Base-by-base conservation (phyloP, 2,329 filamentous ascomycete species). In the Cyphellophora europaea region DNA sequence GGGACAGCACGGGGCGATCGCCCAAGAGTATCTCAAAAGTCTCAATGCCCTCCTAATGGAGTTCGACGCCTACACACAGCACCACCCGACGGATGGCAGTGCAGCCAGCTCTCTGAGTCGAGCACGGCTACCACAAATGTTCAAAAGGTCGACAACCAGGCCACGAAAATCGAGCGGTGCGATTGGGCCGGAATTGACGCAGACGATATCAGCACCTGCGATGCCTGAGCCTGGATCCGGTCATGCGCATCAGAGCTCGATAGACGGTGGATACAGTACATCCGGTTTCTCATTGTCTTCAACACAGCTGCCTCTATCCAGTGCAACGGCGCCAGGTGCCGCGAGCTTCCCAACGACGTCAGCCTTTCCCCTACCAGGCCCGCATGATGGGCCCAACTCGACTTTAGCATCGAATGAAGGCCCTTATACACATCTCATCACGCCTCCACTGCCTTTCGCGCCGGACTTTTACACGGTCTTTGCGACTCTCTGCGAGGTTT, bases 381-480 rank as follows among this genome's bases (percentile, higher is more conserved):
- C 47, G 8, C 32, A 43, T 15, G 45, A 48, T 32, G 27, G 39
- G 3, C 47, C 45, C 6, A 49, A 49, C 19, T 48, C 47, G 11
- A 45, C 45, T 4, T 33, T 48, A 19, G 19, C 47, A 17, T 36
- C 45, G 8, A 48, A 47, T 33, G 47, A 49, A 36, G 43, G 43
- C 11, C 42, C 44, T 12, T 98, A 95, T 57, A 77, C 78, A 0
- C 79, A 89, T 55, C 69, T 98, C 2, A 71, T 95, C 13, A 96
- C 89, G n/a, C 91, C 91, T 0, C 81, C 79, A 11, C 64, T 98
- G 31, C 91, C 91, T 0, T 98, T 98, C 53, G 88, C 96, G 45
- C 91, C 91, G 0, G 91, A 98, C 59, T 98, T 94, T 53, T 91
- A 89, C 58, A 87, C 93, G 63, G 95, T 88, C 0, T 96, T 96